Conservation (phyloP, 2,329 filamentous ascomycete species). For the Zarea fungicola region DNA sequence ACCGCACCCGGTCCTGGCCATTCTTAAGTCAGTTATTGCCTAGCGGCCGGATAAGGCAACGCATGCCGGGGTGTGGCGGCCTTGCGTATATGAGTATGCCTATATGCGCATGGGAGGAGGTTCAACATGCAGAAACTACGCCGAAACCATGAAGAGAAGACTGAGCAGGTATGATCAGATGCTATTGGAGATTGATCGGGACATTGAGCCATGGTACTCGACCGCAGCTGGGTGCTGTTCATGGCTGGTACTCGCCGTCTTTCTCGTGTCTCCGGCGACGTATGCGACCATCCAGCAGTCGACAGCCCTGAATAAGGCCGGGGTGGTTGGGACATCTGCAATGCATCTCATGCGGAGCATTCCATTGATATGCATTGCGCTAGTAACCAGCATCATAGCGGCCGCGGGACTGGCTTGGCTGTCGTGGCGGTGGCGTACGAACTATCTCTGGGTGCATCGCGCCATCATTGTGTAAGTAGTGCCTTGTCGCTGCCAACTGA, state of each 20-base stretch:
- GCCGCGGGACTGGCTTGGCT: background rate
- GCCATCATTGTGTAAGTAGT: background rate
- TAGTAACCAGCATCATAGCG: background rate
- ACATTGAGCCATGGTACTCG: constrained; percentile 1
- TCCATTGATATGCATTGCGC: background rate
- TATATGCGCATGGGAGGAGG: background rate
- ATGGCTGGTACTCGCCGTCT: constrained; percentile 1
- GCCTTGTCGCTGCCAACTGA: background rate
- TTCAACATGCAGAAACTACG: background rate
- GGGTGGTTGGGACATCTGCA: background rate
- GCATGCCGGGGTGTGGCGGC: background rate
- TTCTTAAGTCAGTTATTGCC: background rate
- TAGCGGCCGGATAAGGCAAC: background rate
- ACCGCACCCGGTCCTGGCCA: background rate
- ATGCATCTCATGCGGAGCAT: background rate
- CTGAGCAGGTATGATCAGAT: background rate
- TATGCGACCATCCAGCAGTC: background rate
- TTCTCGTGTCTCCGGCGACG: constrained; percentile 1
- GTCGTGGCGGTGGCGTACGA: background rate
- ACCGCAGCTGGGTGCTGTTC: background rate
- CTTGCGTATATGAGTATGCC: background rate
- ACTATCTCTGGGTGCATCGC: background rate
- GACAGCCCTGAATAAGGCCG: background rate
- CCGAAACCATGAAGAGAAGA: background rate
- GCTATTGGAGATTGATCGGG: background rate